phyloP scores from a whole-genome alignment of 768 basidiomycete genomes.

The Phlegmacium glaucopus region DNA sequence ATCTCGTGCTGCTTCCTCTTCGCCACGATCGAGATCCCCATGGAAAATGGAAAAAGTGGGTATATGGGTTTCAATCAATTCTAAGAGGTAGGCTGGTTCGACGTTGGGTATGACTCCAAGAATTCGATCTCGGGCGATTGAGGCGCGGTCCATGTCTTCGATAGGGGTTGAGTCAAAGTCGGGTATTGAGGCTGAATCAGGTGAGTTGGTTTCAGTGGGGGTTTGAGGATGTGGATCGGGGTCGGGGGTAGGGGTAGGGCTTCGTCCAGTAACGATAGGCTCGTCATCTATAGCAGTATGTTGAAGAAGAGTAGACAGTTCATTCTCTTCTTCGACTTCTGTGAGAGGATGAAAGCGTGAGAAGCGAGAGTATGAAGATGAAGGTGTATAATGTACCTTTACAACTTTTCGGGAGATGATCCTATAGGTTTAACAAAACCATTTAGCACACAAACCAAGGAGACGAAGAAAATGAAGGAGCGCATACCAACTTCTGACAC shows the following conservation, averaged over 20 bases:
- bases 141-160: too few species aligned
- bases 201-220: conserved; percentile 7
- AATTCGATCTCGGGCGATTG: conserved; percentile 40
- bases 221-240: too few species aligned
- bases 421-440: conserved; percentile 33
- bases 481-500: conserved; percentile 72
- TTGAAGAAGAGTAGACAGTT: conserved; percentile 7
- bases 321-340: conserved; percentile 31
- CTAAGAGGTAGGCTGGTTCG: conserved; percentile 47
- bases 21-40: conserved; percentile 56
- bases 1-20: conserved; percentile 33
- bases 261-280: conserved; percentile 3
- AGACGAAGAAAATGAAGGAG: neutral
- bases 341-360: neutral
- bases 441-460: conserved; percentile 2
- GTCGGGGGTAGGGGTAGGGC: too few species aligned
- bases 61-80: conserved; percentile 44
- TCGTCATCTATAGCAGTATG: neutral
- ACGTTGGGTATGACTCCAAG: conserved; percentile 74
- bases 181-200: neutral
- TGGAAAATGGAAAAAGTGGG: conserved; percentile 27
- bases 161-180: conserved; percentile 6
- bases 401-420: conserved; percentile 81
- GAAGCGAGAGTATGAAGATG: neutral
- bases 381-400: conserved; percentile 47